phyloP scores from a whole-genome alignment of 2,329 filamentous ascomycete genomes.

The Cercospora sojina region DNA sequence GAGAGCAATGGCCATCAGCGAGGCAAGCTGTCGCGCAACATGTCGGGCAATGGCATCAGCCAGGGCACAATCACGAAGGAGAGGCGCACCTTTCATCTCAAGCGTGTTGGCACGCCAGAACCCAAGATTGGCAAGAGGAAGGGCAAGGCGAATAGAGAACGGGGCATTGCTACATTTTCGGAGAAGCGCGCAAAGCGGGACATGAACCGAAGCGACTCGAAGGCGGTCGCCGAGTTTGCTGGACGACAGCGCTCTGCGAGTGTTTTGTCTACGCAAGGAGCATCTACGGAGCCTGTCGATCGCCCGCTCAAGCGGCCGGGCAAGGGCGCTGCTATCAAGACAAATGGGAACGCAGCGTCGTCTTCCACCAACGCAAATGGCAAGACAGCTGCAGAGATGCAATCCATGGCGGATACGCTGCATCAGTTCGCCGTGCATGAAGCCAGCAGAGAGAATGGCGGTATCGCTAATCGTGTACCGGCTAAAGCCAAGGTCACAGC shows the following conservation, averaged over 20 bases:
- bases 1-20: background rate
- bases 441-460: conserved; percentile 18
- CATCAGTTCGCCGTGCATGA: conserved; percentile 34
- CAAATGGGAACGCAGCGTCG: conserved; percentile 1
- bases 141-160: conserved; percentile 23
- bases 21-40: conserved; percentile 16
- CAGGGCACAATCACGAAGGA: conserved; percentile 12
- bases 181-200: conserved; percentile 27
- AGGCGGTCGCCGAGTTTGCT: conserved; percentile 10
- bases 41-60: conserved; percentile 21
- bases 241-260: conserved; percentile 13
- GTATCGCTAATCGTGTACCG: conserved; percentile 3
- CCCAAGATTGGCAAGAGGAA: conserved; percentile 22
- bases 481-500: conserved; percentile 28
- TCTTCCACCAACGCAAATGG: background rate
- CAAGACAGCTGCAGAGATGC: conserved; percentile 14
- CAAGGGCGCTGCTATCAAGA: conserved; percentile 24
- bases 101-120: conserved; percentile 21
- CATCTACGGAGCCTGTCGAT: background rate
- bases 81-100: conserved; percentile 29
- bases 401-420: conserved; percentile 30
- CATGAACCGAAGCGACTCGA: conserved; percentile 16
- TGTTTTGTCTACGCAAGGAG: conserved; percentile 5
- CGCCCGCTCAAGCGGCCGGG: conserved; percentile 29
- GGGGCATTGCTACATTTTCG: conserved; percentile 32